Base-by-base conservation (phyloP, 1,284 basidiomycete species). In the Cutaneotrichosporon sp. region DNA sequence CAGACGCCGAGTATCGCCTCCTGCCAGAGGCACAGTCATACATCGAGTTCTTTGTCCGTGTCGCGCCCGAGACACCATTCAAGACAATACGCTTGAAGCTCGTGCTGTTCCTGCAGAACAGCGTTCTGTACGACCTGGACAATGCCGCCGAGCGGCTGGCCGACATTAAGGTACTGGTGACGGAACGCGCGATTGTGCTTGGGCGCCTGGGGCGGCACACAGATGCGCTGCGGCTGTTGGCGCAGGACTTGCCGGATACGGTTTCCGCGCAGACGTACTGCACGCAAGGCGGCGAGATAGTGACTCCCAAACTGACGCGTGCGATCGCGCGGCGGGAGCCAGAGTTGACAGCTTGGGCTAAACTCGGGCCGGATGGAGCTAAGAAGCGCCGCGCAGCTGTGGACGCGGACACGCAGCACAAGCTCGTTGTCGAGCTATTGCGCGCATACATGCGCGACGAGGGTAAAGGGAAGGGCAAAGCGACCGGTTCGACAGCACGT, bases 181-280 rank as follows among this genome's bases (percentile, higher is more conserved):
- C 88, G 14, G 91, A 94, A 68, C 70, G 84, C 20, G 88, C 88
- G 0, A 82, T 94, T 34, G 76, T 93, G 2, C 81, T 89, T 54
- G 88, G 88, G 10, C 88, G 89, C 78, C 79, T 84, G 4, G 80
- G 80, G 12, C 78, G 85, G 43, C 83, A 90, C 64, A 80, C 78
- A 8, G 76, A 78, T 22, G 87, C 86, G 0, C 79, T 94, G 1
- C 74, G 80, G 8, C 78, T 81, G 1, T 81, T 96, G 8, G 85
- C 86, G 1, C 79, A 84, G 57, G 80, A 82, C 20, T 75, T 93
- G 4, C 80, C 80, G 37, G 90, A 94, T 69, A 77, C 82, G 0
- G 76, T 81, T 0, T 86, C 87, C 1, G 88, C 89, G 1, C 88
- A 92, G 69, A 80, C 83, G 1, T 92, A 90, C 73, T 88, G 88